These are phyloP conservation scores for Fusarium sp. DNA, from an alignment of 2,329 filamentous ascomycete species.

Conservation along the genomic window DNA sequence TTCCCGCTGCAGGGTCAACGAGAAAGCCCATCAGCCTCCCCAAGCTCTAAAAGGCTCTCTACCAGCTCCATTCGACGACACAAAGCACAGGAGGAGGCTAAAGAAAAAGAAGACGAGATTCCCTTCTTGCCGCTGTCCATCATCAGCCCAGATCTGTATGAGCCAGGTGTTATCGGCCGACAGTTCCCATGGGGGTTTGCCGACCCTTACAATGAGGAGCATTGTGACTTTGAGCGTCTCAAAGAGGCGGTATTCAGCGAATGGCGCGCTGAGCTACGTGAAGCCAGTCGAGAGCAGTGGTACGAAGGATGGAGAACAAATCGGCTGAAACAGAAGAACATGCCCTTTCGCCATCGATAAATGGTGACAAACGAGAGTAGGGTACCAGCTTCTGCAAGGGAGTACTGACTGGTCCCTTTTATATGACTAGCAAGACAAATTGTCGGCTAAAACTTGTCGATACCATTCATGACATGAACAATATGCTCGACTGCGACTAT, in stretches of 20 bases:
- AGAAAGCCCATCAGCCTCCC: slow-evolving; percentile 49
- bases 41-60: slow-evolving; percentile 59
- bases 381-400: slow-evolving; percentile 12
- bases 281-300: slow-evolving; percentile 91
- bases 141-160: slow-evolving; percentile 92
- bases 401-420: slow-evolving; percentile 7
- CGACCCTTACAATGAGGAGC: slow-evolving; percentile 87
- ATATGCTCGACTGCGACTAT: slow-evolving; percentile 32
- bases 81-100: slow-evolving; percentile 59
- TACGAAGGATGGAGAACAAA: slow-evolving; percentile 94
- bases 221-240: slow-evolving; percentile 92
- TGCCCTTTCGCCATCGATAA: slow-evolving; percentile 53
- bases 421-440: slow-evolving; percentile 6
- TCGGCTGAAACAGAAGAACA: slow-evolving; percentile 67
- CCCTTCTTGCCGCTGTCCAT: slow-evolving; percentile 90
- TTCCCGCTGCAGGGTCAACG: slow-evolving; percentile 53
- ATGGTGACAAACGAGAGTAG: slow-evolving; percentile 8
- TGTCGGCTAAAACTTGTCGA: slow-evolving; percentile 13
- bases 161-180: slow-evolving; percentile 81
- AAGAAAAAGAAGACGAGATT: slow-evolving; percentile 64
- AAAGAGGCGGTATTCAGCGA: slow-evolving; percentile 94
- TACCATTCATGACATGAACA: slow-evolving; percentile 35
- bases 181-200: slow-evolving; percentile 98
- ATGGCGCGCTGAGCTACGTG: slow-evolving; percentile 90
- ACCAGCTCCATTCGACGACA: slow-evolving; percentile 58